These are phyloP conservation scores for Hsuehochloa calcarea DNA, from an alignment of 176 grass and related monocot species.

Conservation along the genomic window DNA sequence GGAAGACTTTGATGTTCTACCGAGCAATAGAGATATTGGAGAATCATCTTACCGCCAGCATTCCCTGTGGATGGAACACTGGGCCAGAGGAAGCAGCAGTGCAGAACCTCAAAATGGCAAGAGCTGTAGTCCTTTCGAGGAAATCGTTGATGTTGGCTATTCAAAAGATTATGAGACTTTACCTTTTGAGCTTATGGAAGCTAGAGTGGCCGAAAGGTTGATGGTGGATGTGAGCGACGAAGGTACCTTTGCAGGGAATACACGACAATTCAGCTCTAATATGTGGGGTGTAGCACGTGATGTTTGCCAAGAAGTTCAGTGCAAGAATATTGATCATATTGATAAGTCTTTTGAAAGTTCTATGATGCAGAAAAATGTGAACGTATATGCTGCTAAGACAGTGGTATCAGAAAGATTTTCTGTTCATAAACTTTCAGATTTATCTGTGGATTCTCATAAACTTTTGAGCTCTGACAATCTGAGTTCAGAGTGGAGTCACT, in stretches of 20 bases:
- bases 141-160: slow-evolving; percentile 30
- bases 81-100: slow-evolving; percentile 42
- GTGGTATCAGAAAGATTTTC: slow-evolving; percentile 52
- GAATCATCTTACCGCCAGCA: slow-evolving; percentile 45
- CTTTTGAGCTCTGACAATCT: slow-evolving; percentile 41
- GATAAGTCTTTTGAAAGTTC: slow-evolving; percentile 44
- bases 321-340: slow-evolving; percentile 31
- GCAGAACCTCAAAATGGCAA: slow-evolving; percentile 25
- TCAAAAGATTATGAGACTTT: slow-evolving; percentile 33
- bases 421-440: slow-evolving; percentile 46
- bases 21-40: slow-evolving; percentile 33
- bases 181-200: slow-evolving; percentile 44
- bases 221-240: slow-evolving; percentile 45
- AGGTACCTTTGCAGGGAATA: slow-evolving; percentile 38
- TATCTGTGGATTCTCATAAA: slow-evolving; percentile 29
- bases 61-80: slow-evolving; percentile 63
- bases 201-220: slow-evolving; percentile 43
- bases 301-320: slow-evolving; percentile 50
- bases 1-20: slow-evolving; percentile 44
- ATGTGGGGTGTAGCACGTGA: slow-evolving; percentile 29
- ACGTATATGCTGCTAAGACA: slow-evolving; percentile 40
- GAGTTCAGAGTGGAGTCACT: slow-evolving; percentile 45
- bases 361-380: slow-evolving; percentile 48
- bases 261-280: slow-evolving; percentile 36
- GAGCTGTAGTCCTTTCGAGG: slow-evolving; percentile 10